Evolutionary conservation across 768 basidiomycete genomes (phyloP).

Genomic region (Leccinellum luteum): DNA sequence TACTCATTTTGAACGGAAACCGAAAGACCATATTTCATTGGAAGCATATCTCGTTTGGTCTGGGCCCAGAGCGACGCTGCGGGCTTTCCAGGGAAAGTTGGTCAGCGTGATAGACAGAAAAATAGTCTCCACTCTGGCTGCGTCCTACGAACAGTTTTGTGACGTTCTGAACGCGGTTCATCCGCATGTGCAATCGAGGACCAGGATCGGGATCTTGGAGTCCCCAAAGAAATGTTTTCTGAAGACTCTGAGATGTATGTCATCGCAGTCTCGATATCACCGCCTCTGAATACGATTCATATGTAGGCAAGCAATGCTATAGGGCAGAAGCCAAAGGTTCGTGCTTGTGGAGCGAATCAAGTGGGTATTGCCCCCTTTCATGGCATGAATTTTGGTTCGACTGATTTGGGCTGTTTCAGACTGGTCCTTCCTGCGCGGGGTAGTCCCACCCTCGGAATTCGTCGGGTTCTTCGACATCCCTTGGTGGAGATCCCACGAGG

Average conservation of each 20-base stretch:
- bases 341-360: constrained; percentile 14
- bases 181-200: not conserved
- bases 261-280: not conserved
- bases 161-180: not conserved
- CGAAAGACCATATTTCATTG: constrained; percentile 1
- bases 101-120: constrained; percentile 7
- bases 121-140: constrained; percentile 1
- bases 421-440: constrained; percentile 15
- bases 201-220: not conserved
- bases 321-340: not conserved
- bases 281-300: not conserved
- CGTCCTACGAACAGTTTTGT: constrained; percentile 12
- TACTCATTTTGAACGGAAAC: not conserved
- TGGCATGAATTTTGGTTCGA: not conserved
- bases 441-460: constrained; percentile 11
- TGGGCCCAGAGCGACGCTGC: constrained; percentile 4
- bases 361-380: constrained; percentile 3
- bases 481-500: constrained; percentile 13
- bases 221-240: not conserved
- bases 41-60: constrained; percentile 16
- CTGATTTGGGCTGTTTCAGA: constrained; percentile 5
- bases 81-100: constrained; percentile 12
- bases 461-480: constrained; percentile 12
- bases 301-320: constrained; percentile 5
- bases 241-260: constrained; percentile 8